Conservation (phyloP, 305 asterid species). For the Fraxinus nigra region DNA sequence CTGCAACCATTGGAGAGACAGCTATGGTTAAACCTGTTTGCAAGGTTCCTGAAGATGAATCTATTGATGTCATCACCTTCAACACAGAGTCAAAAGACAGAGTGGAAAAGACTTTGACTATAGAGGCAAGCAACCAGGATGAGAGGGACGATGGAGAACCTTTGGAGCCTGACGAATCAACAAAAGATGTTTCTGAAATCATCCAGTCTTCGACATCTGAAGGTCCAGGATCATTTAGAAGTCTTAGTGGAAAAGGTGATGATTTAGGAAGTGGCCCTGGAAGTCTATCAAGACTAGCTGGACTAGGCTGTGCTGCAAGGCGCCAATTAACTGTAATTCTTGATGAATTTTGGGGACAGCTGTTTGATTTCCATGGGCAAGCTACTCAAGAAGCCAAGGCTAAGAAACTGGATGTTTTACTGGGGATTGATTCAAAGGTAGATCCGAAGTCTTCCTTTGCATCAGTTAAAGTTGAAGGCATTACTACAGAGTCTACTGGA, state of each 20-base stretch:
- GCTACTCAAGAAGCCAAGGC: constrained; percentile 67
- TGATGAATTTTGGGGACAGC: constrained; percentile 94
- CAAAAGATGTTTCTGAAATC: constrained; percentile 47
- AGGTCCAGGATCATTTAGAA: constrained; percentile 80
- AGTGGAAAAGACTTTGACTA: constrained; percentile 44
- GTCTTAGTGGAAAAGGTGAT: constrained; percentile 62
- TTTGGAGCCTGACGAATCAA: constrained; percentile 60
- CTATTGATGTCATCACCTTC: constrained; percentile 23
- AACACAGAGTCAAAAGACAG: constrained; percentile 34
- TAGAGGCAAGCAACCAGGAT: constrained; percentile 42
- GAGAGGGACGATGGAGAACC: constrained; percentile 54
- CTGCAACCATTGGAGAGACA: constrained; percentile 30
- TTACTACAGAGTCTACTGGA: constrained; percentile 48
- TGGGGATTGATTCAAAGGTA: constrained; percentile 59
- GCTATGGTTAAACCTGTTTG: constrained; percentile 27
- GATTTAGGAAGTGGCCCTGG: constrained; percentile 85
- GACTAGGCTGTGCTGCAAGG: constrained; percentile 94
- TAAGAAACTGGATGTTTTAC: constrained; percentile 62
- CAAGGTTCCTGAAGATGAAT: constrained; percentile 41
- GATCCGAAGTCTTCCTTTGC: constrained; percentile 51
- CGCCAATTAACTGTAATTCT: constrained; percentile 68
- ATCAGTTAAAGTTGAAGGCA: constrained; percentile 52
- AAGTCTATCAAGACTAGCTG: constrained; percentile 80
- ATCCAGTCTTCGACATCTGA: constrained; percentile 50
- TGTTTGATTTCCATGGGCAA: constrained; percentile 79